Conservation (phyloP, 768 basidiomycete species). For the Boletus coccyginus region DNA sequence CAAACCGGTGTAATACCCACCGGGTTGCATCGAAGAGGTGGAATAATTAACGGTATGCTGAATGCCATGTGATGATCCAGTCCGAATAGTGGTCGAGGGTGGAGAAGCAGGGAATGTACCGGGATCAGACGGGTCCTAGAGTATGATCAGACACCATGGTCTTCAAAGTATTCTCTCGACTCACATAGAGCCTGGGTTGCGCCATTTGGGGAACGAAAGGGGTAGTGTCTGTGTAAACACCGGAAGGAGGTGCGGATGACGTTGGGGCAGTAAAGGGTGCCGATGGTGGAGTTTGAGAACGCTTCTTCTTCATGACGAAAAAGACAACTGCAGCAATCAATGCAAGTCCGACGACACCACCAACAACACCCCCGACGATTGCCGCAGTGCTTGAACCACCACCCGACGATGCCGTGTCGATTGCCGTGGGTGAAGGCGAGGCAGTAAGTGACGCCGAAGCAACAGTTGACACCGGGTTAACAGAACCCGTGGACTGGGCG, state of each 20-base stretch:
- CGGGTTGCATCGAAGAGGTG: constrained; percentile 3
- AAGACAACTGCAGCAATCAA: constrained; percentile 42
- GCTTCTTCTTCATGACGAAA: constrained; percentile 33
- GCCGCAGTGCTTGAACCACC: constrained; percentile 44
- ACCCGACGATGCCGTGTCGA: constrained; percentile 3
- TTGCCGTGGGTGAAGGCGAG: constrained; percentile 3
- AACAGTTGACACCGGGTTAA: constrained; percentile 8
- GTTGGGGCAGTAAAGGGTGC: too few species aligned
- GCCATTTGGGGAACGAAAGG: too few species aligned
- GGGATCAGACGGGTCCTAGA: too few species aligned
- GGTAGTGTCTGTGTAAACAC: too few species aligned
- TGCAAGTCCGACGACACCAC: constrained; percentile 55
- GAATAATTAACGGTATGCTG: too few species aligned
- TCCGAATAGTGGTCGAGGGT: too few species aligned
- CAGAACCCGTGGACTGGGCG: constrained; percentile 25
- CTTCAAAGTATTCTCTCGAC: too few species aligned
- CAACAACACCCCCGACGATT: constrained; percentile 62
- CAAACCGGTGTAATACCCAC: constrained; percentile 23
- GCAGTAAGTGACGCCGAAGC: constrained; percentile 19
- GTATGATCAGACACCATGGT: too few species aligned
- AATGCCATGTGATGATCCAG: too few species aligned
- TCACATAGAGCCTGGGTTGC: too few species aligned
- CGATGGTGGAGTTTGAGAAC: constrained; percentile 22
- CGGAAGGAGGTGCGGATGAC: background rate
- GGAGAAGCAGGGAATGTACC: too few species aligned